Evolutionary conservation across 1,284 basidiomycete species (phyloP).

Genomic region (Afroboletus lepidellus): DNA sequence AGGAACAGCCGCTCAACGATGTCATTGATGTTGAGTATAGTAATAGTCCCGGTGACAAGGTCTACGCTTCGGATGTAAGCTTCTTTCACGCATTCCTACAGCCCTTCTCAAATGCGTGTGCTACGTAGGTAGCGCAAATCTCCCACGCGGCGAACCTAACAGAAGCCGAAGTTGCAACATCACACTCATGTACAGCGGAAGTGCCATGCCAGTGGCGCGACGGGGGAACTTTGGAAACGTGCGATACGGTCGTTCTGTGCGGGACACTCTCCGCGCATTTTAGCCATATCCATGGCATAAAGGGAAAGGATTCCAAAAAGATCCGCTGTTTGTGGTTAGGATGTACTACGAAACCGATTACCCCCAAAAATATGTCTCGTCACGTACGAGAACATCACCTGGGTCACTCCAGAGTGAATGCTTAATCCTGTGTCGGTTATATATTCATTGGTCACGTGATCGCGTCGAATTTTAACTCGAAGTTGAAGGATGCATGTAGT

Average conservation of each 20-base stretch:
- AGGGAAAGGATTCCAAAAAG: rapidly evolving
- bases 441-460: constrained; percentile 19
- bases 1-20: background rate
- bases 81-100: too few species aligned
- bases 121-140: background rate
- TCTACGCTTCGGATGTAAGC: background rate
- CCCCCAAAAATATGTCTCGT: constrained; percentile 6
- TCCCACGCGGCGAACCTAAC: too few species aligned
- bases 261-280: background rate
- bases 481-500: constrained; percentile 2
- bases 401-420: constrained; percentile 1
- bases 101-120: too few species aligned
- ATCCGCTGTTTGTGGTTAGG: background rate
- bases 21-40: background rate
- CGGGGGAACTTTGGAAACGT: background rate
- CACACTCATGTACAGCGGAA: background rate
- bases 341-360: background rate
- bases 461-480: constrained; percentile 15
- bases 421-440: background rate
- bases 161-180: background rate
- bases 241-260: background rate
- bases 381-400: constrained; percentile 9
- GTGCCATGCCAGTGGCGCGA: constrained; percentile 1
- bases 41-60: background rate
- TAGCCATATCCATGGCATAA: background rate